phyloP scores from a whole-genome alignment of 805 yeast genomes.

The Starmerella sp. region DNA sequence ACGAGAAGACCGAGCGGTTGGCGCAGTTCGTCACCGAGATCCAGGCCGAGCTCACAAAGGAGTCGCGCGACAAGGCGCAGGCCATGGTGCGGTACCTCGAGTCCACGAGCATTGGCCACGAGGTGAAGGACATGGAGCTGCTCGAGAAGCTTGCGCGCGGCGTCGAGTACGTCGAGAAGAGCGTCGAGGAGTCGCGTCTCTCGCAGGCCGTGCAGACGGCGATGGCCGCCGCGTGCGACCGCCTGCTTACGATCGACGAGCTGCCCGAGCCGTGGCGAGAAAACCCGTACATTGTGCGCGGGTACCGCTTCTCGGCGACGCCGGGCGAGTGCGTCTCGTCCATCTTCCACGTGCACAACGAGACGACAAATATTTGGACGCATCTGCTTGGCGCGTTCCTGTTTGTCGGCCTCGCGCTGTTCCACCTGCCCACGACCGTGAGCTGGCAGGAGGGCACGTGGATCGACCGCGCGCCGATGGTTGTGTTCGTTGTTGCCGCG shows the following conservation, averaged over 20 bases:
- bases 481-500: slow-evolving; percentile 59
- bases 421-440: slow-evolving; percentile 52
- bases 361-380: slow-evolving; percentile 87
- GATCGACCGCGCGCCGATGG: slow-evolving; percentile 43
- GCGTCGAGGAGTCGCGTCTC: slow-evolving; percentile 28
- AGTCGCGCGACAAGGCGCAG: slow-evolving; percentile 28
- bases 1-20: slow-evolving; percentile 25
- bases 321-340: slow-evolving; percentile 51
- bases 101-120: slow-evolving; percentile 22
- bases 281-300: slow-evolving; percentile 70
- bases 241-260: slow-evolving; percentile 69
- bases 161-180: slow-evolving; percentile 28
- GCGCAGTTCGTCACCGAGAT: slow-evolving; percentile 25
- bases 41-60: slow-evolving; percentile 26
- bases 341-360: slow-evolving; percentile 63
- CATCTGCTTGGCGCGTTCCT: slow-evolving; percentile 62
- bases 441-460: slow-evolving; percentile 36
- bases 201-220: slow-evolving; percentile 22
- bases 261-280: slow-evolving; percentile 90
- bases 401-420: slow-evolving; percentile 44
- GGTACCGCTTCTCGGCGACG: slow-evolving; percentile 69
- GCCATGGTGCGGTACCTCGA: slow-evolving; percentile 27
- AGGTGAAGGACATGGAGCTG: slow-evolving; percentile 19
- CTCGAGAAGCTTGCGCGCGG: slow-evolving; percentile 24
- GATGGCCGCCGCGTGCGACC: slow-evolving; percentile 23